Base-by-base conservation (phyloP, 73 alveolate species). In the Blepharisma stoltei region DNA sequence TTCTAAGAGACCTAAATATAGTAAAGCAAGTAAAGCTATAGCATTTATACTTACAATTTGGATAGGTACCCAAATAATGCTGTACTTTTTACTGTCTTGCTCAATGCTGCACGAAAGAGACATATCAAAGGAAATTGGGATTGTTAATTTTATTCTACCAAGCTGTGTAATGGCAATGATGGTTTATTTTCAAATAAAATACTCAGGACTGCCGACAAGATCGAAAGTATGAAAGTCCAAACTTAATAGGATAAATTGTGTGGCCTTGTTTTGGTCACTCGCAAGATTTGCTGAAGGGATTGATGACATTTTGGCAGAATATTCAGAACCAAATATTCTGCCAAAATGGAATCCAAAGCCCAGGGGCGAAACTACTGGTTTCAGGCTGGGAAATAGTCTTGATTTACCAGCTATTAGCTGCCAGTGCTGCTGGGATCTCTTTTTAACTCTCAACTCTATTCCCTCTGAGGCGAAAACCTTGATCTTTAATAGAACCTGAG, bases 161-260 rank as follows among this genome's bases (percentile, higher is more conserved):
- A 38, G 73, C 11, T 8, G 0, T 25, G 11, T n/a, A 8, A 14
- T 25, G 14, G 14, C 18, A 18, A 8, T 60, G 23, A 60, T 60
- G 73, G 46, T 60, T 25, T n/a, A 25, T 25, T 38, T 60, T 60
- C 23, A n/a, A 60, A 38, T 60, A 38, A n/a, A 60, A 9, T 60
- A 60, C 46, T 60, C 73, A 20, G 73, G 73, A 9, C 14, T 60
- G 11, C 73, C 73, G 0, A 27, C 25, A 25, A 71, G 43, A 48
- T 71, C 71, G 0, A 37, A 43, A 23, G 11, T 45, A 18, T 71
- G 71, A 73, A 71, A 71, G 48, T n/a, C 21, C 14, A 71, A 11
- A 2, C 37, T 53, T n/a, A 7, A 48, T 8, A 7, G 25, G 6
- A 71, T 47, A n/a, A 20, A 27, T 47, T 6, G 71, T 21, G 67